Evolutionary conservation across 2,329 filamentous ascomycete species (phyloP).

Genomic region (Ascochyta koolunga): DNA sequence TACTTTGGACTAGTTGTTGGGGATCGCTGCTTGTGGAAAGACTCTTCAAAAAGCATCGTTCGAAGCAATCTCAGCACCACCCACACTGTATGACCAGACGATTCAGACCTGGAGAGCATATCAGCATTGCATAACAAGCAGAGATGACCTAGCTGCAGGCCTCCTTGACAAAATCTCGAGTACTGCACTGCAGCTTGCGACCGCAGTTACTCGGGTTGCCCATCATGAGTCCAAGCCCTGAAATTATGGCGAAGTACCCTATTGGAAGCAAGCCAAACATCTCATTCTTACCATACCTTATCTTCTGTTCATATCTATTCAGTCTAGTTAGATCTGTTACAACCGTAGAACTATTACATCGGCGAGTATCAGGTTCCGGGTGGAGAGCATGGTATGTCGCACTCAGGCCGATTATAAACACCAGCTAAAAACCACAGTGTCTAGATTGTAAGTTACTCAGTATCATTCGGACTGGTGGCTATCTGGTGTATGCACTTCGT

Average conservation of each 20-base stretch:
- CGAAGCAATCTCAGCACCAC: background rate
- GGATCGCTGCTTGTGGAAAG: background rate
- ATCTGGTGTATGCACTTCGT: slow-evolving; percentile 75
- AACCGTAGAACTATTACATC: slow-evolving; percentile 80
- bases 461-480: slow-evolving; percentile 56
- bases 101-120: background rate
- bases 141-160: slow-evolving; percentile 1
- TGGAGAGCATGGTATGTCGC: slow-evolving; percentile 42
- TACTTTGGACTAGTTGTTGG: background rate
- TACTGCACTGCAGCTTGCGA: background rate
- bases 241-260: slow-evolving; percentile 35
- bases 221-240: slow-evolving; percentile 16
- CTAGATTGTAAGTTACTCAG: slow-evolving; percentile 50
- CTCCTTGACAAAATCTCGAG: background rate
- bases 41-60: slow-evolving; percentile 10
- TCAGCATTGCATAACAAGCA: background rate
- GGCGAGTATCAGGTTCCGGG: slow-evolving; percentile 66
- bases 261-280: slow-evolving; percentile 47
- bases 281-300: slow-evolving; percentile 53
- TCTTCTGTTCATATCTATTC: slow-evolving; percentile 63
- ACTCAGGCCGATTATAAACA: slow-evolving; percentile 27
- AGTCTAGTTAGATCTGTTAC: slow-evolving; percentile 79
- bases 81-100: background rate
- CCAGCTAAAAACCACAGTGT: slow-evolving; percentile 38
- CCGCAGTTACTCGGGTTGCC: background rate